Base-by-base conservation (phyloP, 108 stramenopile genomes). In the Asterionellopsis glacialis region DNA sequence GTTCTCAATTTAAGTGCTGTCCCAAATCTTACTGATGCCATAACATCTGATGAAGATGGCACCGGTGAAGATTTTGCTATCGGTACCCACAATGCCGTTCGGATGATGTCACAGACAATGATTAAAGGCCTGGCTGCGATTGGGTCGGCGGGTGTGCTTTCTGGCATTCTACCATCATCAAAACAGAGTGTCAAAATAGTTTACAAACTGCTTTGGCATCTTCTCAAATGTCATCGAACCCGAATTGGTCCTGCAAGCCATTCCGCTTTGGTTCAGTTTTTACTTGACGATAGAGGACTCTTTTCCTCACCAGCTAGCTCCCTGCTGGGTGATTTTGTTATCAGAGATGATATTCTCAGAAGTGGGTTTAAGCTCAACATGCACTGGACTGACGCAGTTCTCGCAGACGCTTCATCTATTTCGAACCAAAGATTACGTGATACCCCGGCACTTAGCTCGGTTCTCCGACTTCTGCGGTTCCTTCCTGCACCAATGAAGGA, bases 181-280 rank as follows among this genome's bases (percentile, higher is more conserved):
- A 64, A 67, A 40, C 25, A 63, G n/a, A 85, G 81, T 60, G 69
- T 78, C 41, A 65, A 83, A 61, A 71, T 88, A 28, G 73, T 71
- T 23, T 84, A 81, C 63, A 86, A 88, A 55, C 65, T 91, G 9
- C 62, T 91, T 9, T 91, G 87, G 87, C 86, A 91, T 60, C 67
- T 91, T 7, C 43, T 87, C 11, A 91, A 87, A 59, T 80, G 77
- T 38, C 87, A 88, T 60, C 64, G 87, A 10, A 73, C 70, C 41
- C 49, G 75, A 39, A 59, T 88, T 4, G 79, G 82, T 0, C 39
- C 22, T 21, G 47, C 44, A 26, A 84, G 83, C 7, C 70, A 83
- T 43, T 56, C 66, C 43, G 86, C 82, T 19, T 23, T 91, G 44
- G 59, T 84, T 42, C 56, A 70, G 16, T 63, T 88, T 48, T 64